Base-by-base conservation (phyloP, 345 rosid species). In the Eucalyptus guilfoylei region DNA sequence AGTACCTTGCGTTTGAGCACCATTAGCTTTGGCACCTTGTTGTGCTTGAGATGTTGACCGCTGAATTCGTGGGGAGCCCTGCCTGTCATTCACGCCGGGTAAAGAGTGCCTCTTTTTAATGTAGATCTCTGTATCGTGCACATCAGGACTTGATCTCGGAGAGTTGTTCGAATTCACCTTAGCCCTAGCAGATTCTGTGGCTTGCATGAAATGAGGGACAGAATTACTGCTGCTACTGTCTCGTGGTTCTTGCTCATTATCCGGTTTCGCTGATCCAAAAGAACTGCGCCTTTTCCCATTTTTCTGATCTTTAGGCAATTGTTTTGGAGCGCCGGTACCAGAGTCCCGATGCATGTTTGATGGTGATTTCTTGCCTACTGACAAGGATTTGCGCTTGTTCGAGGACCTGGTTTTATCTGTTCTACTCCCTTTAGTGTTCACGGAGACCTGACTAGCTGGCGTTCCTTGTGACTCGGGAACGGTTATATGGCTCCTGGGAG, bases 161-260 rank as follows among this genome's bases (percentile, higher is more conserved):
- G 99, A 96, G 93, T 89, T 98, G 88, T 93, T 96, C 30, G 96
- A 95, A 80, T 93, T 92, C 88, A 97, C 72, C 95, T 98, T 98
- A 47, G 98, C 99, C 93, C 92, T 96, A 21, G 98, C 99, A 42
- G 99, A 98, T 93, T 97, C 93, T 21, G 99, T 97, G 83, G 94
- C 98, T 93, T 95, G 99, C 99, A 98, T 98, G 96, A 98, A 98
- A 85, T 89, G 97, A n/a, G 99, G 99, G 88, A 97, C 80, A 87
- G 98, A 93, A 92, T 88, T 94, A 91, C 93, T 96, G 91, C 95
- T 95, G 86, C 93, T 93, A 88, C 95, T 93, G 81, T 94, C 98
- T 90, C 96, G 93, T 69, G 96, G 94, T 89, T 96, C 99, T 93
- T 95, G 96, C 81, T 94, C 97, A 86, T 89, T 90, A 72, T 92